Conservation (phyloP, 2,329 filamentous ascomycete genomes). For the Gliomastix tumulicola region DNA sequence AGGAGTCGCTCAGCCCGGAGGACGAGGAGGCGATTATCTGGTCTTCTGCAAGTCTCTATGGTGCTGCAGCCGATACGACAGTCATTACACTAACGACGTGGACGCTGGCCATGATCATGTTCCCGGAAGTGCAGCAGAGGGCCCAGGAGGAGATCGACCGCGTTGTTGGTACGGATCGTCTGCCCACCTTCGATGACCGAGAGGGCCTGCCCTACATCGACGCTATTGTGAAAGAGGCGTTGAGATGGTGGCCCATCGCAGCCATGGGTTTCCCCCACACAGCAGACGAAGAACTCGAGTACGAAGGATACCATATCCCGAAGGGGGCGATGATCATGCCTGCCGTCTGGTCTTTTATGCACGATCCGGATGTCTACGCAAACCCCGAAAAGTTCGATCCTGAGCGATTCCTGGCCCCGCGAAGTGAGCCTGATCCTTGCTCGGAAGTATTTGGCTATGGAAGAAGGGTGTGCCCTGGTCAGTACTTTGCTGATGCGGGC, state of each 20-base stretch:
- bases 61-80: constrained; percentile 12
- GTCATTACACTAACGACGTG: constrained; percentile 10
- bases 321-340: constrained; percentile 30
- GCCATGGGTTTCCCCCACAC: constrained; percentile 29
- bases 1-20: background rate
- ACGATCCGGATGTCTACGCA: constrained; percentile 34
- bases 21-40: constrained; percentile 8
- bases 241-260: constrained; percentile 36
- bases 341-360: constrained; percentile 26
- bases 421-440: constrained; percentile 14
- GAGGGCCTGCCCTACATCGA: constrained; percentile 34
- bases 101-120: constrained; percentile 30
- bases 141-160: constrained; percentile 29
- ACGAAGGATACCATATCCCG: constrained; percentile 32
- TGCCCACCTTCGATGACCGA: constrained; percentile 32
- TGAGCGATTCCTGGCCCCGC: constrained; percentile 14
- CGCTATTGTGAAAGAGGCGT: constrained; percentile 34
- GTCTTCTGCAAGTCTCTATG: constrained; percentile 10
- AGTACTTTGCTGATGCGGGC: constrained; percentile 15
- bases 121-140: constrained; percentile 28
- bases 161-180: constrained; percentile 28
- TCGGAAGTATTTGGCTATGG: constrained; percentile 20
- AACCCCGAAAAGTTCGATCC: constrained; percentile 18
- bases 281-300: constrained; percentile 23
- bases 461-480: constrained; percentile 19